These are phyloP conservation scores for Coemansia sp. DNA, from an alignment of 192 early-diverging fungal species.

Conservation along the genomic window DNA sequence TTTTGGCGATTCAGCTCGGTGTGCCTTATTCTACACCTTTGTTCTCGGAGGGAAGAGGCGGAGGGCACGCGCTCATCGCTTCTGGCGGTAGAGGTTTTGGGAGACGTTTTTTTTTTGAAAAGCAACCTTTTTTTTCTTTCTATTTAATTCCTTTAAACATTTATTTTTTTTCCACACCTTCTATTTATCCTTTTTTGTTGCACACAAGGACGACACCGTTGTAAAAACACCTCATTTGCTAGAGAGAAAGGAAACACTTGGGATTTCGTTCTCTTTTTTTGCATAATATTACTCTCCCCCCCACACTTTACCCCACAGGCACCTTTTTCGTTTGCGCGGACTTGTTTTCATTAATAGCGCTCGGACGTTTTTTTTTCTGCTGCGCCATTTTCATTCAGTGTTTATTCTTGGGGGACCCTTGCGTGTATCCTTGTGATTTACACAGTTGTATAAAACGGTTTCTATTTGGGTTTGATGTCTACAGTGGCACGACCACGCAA, in stretches of 20 bases:
- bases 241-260: neutral
- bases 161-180: neutral
- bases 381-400: neutral
- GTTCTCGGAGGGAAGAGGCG: neutral
- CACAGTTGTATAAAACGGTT: neutral
- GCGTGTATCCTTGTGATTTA: neutral
- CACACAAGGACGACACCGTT: neutral
- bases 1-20: conserved; percentile 1
- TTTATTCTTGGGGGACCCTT: neutral
- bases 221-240: neutral
- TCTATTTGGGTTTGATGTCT: conserved; percentile 20
- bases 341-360: conserved; percentile 7
- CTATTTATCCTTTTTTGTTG: neutral
- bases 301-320: conserved; percentile 1
- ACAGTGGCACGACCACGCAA: conserved; percentile 42
- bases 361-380: neutral
- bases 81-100: conserved; percentile 3
- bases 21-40: conserved; percentile 7
- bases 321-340: neutral
- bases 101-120: neutral
- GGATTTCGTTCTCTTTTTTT: neutral
- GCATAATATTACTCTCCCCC: conserved; percentile 7
- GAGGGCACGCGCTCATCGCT: conserved; percentile 1
- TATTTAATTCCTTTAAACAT: conserved; percentile 2
- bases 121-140: neutral